Evolutionary conservation across 2,329 filamentous ascomycete species (phyloP).

Genomic region (Pseudogymnoascus sp.): DNA sequence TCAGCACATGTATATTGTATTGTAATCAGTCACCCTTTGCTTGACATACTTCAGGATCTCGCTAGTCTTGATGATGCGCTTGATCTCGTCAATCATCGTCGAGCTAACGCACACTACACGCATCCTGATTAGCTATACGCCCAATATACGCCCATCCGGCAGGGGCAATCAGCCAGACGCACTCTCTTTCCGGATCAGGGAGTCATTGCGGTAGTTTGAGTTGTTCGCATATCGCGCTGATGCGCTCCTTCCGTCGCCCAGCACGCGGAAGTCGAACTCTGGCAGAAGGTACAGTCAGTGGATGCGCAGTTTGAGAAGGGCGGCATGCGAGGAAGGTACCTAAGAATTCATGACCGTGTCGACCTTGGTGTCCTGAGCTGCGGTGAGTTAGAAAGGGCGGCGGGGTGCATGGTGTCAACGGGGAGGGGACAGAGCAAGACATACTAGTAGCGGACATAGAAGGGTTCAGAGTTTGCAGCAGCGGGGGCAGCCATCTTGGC

Average conservation of each 20-base stretch:
- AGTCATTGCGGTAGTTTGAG: constrained; percentile 98
- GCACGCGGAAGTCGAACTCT: constrained; percentile 95
- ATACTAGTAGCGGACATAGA: constrained; percentile 97
- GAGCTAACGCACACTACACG: constrained; percentile 86
- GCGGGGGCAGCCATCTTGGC: constrained; percentile 38
- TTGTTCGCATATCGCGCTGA: constrained; percentile 98
- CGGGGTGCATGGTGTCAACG: neutral
- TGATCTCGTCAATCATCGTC: constrained; percentile 84
- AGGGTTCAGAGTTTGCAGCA: constrained; percentile 55
- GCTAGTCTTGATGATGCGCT: constrained; percentile 91
- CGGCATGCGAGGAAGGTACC: constrained; percentile 43
- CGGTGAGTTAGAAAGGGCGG: constrained; percentile 19
- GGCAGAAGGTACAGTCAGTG: constrained; percentile 22
- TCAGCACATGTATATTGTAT: constrained; percentile 20
- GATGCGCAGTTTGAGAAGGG: neutral
- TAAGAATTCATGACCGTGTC: constrained; percentile 96
- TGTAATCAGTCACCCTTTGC: neutral
- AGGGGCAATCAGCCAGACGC: constrained; percentile 31
- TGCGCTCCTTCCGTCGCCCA: constrained; percentile 87
- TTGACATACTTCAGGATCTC: constrained; percentile 83
- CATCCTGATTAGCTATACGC: neutral
- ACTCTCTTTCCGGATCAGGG: constrained; percentile 99
- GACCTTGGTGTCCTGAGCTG: constrained; percentile 94
- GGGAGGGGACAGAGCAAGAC: constrained; percentile 24
- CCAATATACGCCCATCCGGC: neutral